Conservation (phyloP, 1,284 basidiomycete genomes). For the Xanthoconium separans region DNA sequence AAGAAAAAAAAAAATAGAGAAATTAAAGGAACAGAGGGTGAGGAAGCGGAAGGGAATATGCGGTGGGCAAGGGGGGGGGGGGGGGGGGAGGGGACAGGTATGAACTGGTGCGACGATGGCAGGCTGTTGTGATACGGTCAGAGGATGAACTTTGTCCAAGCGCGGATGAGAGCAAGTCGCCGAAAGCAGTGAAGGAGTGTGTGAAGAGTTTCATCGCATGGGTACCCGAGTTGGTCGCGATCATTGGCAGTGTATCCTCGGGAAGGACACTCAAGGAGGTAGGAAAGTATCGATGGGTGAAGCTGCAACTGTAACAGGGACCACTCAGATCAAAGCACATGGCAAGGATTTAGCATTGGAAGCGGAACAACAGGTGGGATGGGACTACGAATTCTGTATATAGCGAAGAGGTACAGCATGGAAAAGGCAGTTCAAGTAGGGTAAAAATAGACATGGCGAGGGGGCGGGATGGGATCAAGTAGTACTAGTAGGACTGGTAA, state of each 20-base stretch:
- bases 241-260: conserved; percentile 20
- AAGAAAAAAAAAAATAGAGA: no score
- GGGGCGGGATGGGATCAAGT: neutral
- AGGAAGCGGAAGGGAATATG: no score
- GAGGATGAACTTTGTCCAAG: conserved; percentile 1
- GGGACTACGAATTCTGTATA: no score
- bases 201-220: conserved; percentile 17
- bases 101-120: conserved; percentile 5
- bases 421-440: no score
- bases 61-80: neutral
- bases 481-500: neutral
- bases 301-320: conserved; percentile 14
- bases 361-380: neutral
- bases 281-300: neutral
- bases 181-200: conserved; percentile 4
- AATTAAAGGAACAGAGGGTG: no score
- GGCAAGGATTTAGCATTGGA: neutral
- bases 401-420: conserved; percentile 13
- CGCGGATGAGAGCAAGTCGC: conserved; percentile 10
- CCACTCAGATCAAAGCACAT: conserved; percentile 11
- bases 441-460: conserved; percentile 16
- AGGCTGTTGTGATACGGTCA: no score
- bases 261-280: conserved; percentile 1
- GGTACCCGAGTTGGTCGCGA: conserved; percentile 11
- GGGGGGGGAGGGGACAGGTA: neutral